phyloP scores from a whole-genome alignment of 108 stramenopile genomes.

The Chaetoceros tenuissimus region DNA sequence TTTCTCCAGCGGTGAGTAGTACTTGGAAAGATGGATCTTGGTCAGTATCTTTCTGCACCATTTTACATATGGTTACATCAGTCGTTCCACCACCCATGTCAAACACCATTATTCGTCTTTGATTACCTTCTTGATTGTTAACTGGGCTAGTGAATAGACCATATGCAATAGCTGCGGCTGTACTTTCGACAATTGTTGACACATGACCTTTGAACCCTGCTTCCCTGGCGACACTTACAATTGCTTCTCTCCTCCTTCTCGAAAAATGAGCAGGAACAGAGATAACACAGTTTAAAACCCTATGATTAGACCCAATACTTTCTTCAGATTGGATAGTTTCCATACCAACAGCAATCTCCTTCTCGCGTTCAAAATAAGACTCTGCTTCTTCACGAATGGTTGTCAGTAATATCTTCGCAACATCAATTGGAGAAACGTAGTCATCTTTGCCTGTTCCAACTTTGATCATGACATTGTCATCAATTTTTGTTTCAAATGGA shows the following conservation, averaged over 20 bases:
- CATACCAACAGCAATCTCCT: neutral
- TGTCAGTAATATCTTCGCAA: slow-evolving; percentile 36
- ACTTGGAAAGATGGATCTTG: slow-evolving; percentile 33
- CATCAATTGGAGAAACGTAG: slow-evolving; percentile 37
- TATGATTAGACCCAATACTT: neutral
- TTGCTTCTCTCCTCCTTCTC: slow-evolving; percentile 37
- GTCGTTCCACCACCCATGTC: slow-evolving; percentile 87
- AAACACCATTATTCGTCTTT: slow-evolving; percentile 62
- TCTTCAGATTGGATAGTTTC: neutral
- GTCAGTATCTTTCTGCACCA: slow-evolving; percentile 14
- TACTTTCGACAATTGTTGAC: slow-evolving; percentile 61
- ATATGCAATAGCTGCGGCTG: slow-evolving; percentile 79
- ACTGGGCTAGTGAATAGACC: slow-evolving; percentile 36
- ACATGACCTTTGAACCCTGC: slow-evolving; percentile 64
- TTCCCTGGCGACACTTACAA: slow-evolving; percentile 38
- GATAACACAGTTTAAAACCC: slow-evolving; percentile 44
- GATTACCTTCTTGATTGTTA: slow-evolving; percentile 2
- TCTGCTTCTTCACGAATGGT: slow-evolving; percentile 40
- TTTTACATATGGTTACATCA: slow-evolving; percentile 66
- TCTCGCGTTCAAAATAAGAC: slow-evolving; percentile 29
- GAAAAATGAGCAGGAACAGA: slow-evolving; percentile 75
- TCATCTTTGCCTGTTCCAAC: slow-evolving; percentile 22
- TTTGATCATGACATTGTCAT: neutral
- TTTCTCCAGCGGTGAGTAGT: slow-evolving; percentile 53
- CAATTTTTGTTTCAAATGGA: slow-evolving; percentile 15